Percentiles rank a stretch among this genome's conserved stretches.
phyloP scores from a whole-genome alignment of 345 rosid genomes.

The Erysimum cheiranthoides region DNA sequence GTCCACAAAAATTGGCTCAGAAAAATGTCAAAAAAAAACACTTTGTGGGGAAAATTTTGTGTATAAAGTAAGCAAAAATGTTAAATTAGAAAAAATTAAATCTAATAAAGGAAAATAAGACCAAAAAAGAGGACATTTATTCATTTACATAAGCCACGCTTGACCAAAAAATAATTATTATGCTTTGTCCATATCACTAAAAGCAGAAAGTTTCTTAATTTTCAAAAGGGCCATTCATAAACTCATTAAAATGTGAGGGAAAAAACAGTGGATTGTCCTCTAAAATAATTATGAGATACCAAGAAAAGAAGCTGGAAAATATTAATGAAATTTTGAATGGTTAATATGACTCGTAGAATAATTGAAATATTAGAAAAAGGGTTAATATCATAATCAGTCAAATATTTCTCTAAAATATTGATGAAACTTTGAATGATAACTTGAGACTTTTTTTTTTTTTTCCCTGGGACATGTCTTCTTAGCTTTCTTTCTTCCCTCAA shows the following conservation, averaged over 20 bases:
- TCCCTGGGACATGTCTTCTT: constrained; percentile 15
- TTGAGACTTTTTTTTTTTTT: neutral
- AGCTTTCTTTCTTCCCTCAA: constrained; percentile 15
- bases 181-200: constrained; percentile 8
- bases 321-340: constrained; percentile 19
- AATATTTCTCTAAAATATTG: constrained; percentile 18
- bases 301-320: neutral
- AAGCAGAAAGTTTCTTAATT: constrained; percentile 13
- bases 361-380: neutral
- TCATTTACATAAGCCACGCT: constrained; percentile 36
- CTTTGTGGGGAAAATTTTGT: neutral
- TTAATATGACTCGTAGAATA: neutral
- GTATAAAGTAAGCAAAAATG: constrained; percentile 6
- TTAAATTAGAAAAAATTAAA: constrained; percentile 12
- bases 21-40: neutral
- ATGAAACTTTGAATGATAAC: constrained; percentile 28
- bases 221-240: neutral
- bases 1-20: constrained; percentile 7
- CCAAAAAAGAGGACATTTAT: neutral
- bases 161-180: constrained; percentile 36
- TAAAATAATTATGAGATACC: constrained; percentile 12
- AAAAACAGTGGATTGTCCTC: neutral
- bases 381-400: neutral
- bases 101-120: neutral
- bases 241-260: neutral